Base-by-base conservation (phyloP, 2,329 filamentous ascomycete genomes). In the Amphichorda felina region DNA sequence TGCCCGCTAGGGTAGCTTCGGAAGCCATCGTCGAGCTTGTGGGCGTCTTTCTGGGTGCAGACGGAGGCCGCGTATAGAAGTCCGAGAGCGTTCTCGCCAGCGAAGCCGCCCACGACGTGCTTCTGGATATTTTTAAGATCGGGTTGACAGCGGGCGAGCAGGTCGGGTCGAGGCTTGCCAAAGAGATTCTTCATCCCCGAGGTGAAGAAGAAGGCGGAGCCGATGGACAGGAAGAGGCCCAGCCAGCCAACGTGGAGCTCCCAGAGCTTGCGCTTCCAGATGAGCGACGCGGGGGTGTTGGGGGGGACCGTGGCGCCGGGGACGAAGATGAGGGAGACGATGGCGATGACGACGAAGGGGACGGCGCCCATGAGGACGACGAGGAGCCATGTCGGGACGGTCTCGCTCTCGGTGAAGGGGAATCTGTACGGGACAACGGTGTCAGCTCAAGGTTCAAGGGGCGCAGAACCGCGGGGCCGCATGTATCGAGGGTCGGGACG, bases 211-310 rank as follows among this genome's bases (percentile, higher is more conserved):
- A 82, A 93, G 4, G 82, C 72, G 2, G 74, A 66, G 3, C 79
- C 75, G 8, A 86, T 63, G 3, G 82, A 75, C 14, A 94, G 64
- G 1, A 68, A 83, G 3, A 94, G 68, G 0, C 88, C 88, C 48
- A 94, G 75, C 75, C 81, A 85, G 39, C 84, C 87, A 2, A 76
- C 77, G 52, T 95, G 86, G 54, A 84, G 77, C 56, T 95, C 88
- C 87, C 89, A 95, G 2, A 94, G 55, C 60, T 91, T 94, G 44
- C 84, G 72, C 51, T 73, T 75, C 78, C 84, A 87, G 30, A 88
- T 66, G 36, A 84, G 59, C 4, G 68, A 56, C 43, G 68, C 69
- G 2, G 82, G 75, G 0, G 79, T 78, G 15, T 70, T 67, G 29
- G 64, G 65, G 13, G 73, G 70, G 1, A 80, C 76, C 2, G 77